A percentile compares a stretch with the other conserved stretches of the same genome.
phyloP scores from a whole-genome alignment of 495 filamentous ascomycete species.

The Podospora pseudocomata region DNA sequence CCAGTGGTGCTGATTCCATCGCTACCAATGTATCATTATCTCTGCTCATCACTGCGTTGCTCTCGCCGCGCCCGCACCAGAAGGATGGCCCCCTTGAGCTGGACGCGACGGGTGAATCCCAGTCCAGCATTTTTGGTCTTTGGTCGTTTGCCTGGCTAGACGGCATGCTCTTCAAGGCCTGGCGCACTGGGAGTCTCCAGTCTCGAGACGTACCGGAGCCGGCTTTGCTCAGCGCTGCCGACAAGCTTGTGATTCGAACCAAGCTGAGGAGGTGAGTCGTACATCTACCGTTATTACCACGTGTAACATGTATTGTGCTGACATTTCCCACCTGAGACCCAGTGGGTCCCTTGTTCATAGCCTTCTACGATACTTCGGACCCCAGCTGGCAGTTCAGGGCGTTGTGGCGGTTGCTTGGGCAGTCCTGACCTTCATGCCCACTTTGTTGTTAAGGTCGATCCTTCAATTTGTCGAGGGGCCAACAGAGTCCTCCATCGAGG shows the following conservation, averaged over 20 bases:
- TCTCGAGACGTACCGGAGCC: constrained; percentile 6
- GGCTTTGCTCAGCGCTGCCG: constrained; percentile 8
- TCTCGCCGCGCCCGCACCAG: not conserved
- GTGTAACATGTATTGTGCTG: not conserved
- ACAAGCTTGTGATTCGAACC: not conserved
- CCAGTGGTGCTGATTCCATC: not conserved
- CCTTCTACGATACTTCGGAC: constrained; percentile 7
- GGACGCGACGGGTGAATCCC: constrained; percentile 12
- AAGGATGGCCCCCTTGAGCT: not conserved
- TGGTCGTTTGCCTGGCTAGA: constrained; percentile 13
- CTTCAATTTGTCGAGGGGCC: constrained; percentile 16
- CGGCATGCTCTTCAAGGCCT: constrained; percentile 15
- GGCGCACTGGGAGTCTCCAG: constrained; percentile 6
- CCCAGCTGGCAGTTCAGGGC: not conserved
- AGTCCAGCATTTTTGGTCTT: constrained; percentile 16
- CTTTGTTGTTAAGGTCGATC: constrained; percentile 12
- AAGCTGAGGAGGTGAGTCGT: constrained; percentile 5
- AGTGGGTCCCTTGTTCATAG: not conserved
- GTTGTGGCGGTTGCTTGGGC: constrained; percentile 7
- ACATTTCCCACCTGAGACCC: not conserved
- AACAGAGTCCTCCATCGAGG: constrained; percentile 12
- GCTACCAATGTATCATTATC: not conserved
- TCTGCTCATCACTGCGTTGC: constrained; percentile 1
- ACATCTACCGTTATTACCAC: not conserved
- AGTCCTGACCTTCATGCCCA: constrained; percentile 14